phyloP scores from a whole-genome alignment of 2,329 filamentous ascomycete species.

The Orbilia ellipsospora region DNA sequence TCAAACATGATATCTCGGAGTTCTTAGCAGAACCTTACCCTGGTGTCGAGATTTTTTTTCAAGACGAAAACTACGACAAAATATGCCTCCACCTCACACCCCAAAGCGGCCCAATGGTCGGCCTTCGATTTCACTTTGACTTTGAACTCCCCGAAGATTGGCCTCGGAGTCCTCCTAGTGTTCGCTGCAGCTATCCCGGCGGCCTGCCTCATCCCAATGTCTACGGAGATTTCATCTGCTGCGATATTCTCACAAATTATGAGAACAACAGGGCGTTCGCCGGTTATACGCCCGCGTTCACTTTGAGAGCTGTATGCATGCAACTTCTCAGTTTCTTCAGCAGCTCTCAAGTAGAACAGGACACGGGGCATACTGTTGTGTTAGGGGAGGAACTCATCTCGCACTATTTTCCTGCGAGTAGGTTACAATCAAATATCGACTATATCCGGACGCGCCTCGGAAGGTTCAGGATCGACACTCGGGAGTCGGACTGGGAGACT shows the following conservation, averaged over 20 bases:
- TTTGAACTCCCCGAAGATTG: slow-evolving; percentile 12
- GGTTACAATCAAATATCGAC: too few relatives aligned
- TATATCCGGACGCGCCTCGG: too few relatives aligned
- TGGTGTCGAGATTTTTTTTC: too few relatives aligned
- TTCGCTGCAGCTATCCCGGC: background rate
- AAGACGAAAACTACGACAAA: slow-evolving; percentile 4
- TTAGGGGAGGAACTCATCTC: too few relatives aligned
- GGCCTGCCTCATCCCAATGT: slow-evolving; percentile 13
- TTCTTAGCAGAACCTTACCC: too few relatives aligned
- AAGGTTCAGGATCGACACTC: too few relatives aligned
- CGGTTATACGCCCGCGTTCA: slow-evolving; percentile 8
- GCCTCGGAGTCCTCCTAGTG: background rate
- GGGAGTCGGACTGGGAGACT: too few relatives aligned
- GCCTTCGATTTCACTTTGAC: slow-evolving; percentile 10
- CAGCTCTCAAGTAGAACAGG: slow-evolving; percentile 1
- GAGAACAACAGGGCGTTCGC: background rate
- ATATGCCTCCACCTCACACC: slow-evolving; percentile 9
- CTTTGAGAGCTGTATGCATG: slow-evolving; percentile 2
- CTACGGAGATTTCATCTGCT: slow-evolving; percentile 1
- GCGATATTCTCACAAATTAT: background rate
- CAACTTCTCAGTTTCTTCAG: slow-evolving; percentile 16
- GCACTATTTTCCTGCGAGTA: too few relatives aligned
- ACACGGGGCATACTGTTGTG: too few relatives aligned
- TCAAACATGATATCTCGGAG: too few relatives aligned
- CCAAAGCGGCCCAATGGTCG: slow-evolving; percentile 8